phyloP scores from a whole-genome alignment of 805 yeast species.

The Candida bentonensis region DNA sequence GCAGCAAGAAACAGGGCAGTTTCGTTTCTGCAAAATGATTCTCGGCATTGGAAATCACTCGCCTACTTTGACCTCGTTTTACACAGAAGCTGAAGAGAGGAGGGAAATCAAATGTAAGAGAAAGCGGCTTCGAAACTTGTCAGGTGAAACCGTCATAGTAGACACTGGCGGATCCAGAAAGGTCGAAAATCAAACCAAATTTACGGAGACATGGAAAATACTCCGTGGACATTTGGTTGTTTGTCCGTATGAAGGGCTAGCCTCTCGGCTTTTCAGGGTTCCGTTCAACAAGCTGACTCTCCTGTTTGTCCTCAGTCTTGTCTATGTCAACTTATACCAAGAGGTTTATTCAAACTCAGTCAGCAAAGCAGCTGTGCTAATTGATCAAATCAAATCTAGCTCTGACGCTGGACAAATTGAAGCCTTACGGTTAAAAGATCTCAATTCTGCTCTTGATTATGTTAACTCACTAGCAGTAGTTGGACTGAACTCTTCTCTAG shows the following conservation, averaged over 20 bases:
- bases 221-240: background rate
- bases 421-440: background rate
- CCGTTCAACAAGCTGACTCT: background rate
- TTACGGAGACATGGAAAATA: background rate
- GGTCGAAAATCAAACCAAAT: background rate
- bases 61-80: background rate
- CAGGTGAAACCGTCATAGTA: background rate
- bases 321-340: background rate
- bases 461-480: background rate
- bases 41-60: background rate
- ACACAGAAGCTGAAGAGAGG: slow-evolving; percentile 1
- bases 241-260: background rate
- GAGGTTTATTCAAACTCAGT: background rate
- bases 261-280: background rate
- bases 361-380: background rate
- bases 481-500: background rate
- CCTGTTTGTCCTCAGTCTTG: background rate
- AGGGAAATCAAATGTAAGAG: background rate
- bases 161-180: background rate
- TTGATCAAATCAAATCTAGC: no score
- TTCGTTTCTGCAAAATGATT: no score
- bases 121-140: background rate
- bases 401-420: no score
- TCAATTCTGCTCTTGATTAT: background rate
- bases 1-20: no score